A percentile compares a stretch with the other conserved stretches of the same genome.
Evolutionary conservation across 345 rosid genomes (phyloP).

Genomic region (Syzygium aqueum): DNA sequence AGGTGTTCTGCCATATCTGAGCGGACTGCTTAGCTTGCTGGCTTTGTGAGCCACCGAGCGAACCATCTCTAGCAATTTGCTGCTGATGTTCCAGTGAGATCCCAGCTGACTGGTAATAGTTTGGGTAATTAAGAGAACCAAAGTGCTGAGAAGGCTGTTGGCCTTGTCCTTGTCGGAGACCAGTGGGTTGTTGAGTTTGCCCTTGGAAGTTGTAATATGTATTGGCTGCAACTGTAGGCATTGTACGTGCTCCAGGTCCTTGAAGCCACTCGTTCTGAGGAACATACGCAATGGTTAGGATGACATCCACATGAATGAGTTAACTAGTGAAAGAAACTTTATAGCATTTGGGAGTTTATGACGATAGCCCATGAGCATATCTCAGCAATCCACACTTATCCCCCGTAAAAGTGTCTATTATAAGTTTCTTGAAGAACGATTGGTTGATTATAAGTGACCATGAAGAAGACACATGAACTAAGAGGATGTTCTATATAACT

Average conservation of each 20-base stretch:
- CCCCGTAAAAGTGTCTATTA: background rate
- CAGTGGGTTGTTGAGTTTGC: slow-evolving; percentile 76
- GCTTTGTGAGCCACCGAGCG: slow-evolving; percentile 54
- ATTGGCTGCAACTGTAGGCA: slow-evolving; percentile 64
- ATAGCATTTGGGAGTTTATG: background rate
- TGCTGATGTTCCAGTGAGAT: slow-evolving; percentile 83
- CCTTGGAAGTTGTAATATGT: slow-evolving; percentile 85
- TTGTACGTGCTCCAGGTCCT: slow-evolving; percentile 67
- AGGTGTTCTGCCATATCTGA: slow-evolving; percentile 92
- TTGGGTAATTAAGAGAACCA: slow-evolving; percentile 73
- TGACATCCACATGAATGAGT: background rate
- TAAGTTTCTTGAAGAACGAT: background rate
- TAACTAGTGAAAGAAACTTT: background rate
- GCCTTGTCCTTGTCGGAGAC: slow-evolving; percentile 77
- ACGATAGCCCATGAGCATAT: background rate
- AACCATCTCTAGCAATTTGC: slow-evolving; percentile 74
- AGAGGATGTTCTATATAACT: background rate
- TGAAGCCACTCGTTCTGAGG: slow-evolving; percentile 86
- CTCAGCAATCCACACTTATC: background rate
- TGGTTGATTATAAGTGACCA: background rate
- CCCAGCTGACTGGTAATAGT: slow-evolving; percentile 73
- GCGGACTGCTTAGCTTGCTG: slow-evolving; percentile 83
- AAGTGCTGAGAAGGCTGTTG: slow-evolving; percentile 91
- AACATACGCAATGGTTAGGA: background rate
- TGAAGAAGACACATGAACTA: background rate